Percentiles rank a stretch among this genome's conserved stretches.
These are phyloP conservation scores for Oryza coarctata DNA, from an alignment of 176 grass and related monocot genomes.

Conservation along the genomic window DNA sequence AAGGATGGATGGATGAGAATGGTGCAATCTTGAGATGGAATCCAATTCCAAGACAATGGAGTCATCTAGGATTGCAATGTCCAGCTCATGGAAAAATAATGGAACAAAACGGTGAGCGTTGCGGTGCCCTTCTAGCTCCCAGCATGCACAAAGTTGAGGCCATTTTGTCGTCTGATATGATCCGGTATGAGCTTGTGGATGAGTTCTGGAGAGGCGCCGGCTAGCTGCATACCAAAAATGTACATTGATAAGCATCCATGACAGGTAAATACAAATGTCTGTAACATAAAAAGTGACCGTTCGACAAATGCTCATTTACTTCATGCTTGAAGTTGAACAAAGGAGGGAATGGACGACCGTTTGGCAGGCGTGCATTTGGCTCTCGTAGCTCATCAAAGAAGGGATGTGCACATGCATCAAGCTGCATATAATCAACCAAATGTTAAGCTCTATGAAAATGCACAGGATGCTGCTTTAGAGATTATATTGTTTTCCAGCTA, in stretches of 20 bases:
- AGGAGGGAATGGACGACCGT: constrained; percentile 75
- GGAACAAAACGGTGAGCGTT: constrained; percentile 27
- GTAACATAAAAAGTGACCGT: background rate
- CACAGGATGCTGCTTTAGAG: background rate
- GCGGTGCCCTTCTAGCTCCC: constrained; percentile 37
- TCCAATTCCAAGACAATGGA: background rate
- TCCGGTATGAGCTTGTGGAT: constrained; percentile 73
- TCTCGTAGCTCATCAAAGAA: constrained; percentile 93
- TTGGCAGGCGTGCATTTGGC: constrained; percentile 70
- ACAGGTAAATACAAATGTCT: background rate
- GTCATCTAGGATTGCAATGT: background rate
- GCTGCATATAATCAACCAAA: constrained; percentile 55
- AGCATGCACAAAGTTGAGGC: constrained; percentile 58
- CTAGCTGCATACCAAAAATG: constrained; percentile 52
- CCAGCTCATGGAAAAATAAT: constrained; percentile 5
- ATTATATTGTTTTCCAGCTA: constrained; percentile 28
- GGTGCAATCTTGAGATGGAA: background rate
- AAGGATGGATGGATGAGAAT: constrained; percentile 7
- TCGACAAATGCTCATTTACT: constrained; percentile 41
- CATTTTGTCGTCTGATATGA: constrained; percentile 68
- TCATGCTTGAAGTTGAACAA: constrained; percentile 96
- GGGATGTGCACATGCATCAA: constrained; percentile 91
- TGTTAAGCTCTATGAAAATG: constrained; percentile 11
- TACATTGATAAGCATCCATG: constrained; percentile 29
- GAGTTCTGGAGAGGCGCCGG: constrained; percentile 56